Base-by-base conservation (phyloP, 2,329 filamentous ascomycete species). In the Epichloe uncinata region DNA sequence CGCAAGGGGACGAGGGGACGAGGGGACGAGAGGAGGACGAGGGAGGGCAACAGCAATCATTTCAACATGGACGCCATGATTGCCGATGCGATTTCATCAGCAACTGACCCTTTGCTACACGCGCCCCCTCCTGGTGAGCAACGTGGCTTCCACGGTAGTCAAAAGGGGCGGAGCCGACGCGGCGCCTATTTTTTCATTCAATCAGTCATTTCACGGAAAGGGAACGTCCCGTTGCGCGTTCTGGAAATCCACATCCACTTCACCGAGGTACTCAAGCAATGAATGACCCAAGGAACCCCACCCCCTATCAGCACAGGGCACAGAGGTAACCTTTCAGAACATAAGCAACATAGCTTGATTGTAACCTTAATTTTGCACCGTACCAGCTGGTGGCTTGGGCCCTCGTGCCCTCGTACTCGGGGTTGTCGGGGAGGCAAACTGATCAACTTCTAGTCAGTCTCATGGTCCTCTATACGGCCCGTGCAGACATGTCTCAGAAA, bases 261-360 rank as follows among this genome's bases (percentile, higher is more conserved):
- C 26, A 30, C 26, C 1, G 26, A 30, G n/a, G 2, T 30, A 30
- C 8, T 30, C 8, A 9, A 4, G 26, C 35, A n/a, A 37, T 37
- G 12, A 37, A 37, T n/a, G 35, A 37, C 12, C n/a, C 13, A 37
- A 13, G n/a, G 12, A 37, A 37, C 35, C 38, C 38, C 38, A 12
- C 1, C 35, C 38, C 38, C 38, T 2, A 8, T 26, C 26, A 26
- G 26, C 26, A 8, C 26, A 30, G 7, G 2, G 26, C 8, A 30
- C 26, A 9, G 7, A 30, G n/a, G 26, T n/a, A 38, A 38, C 36
- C 36, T n/a, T 38, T 16, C 5, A 16, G n/a, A 22, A 35, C 45
- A 40, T 40, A 40, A 45, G 48, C 34, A 49, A 38, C 42, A 38
- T 40, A 41, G 38, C 20, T 45, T 49, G 46, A 44, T 40, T 26